Percentiles rank a stretch among this genome's conserved stretches.
These are phyloP conservation scores for Gnomoniopsis smithogilvyi DNA, from an alignment of 2,329 filamentous ascomycete genomes.

Conservation along the genomic window DNA sequence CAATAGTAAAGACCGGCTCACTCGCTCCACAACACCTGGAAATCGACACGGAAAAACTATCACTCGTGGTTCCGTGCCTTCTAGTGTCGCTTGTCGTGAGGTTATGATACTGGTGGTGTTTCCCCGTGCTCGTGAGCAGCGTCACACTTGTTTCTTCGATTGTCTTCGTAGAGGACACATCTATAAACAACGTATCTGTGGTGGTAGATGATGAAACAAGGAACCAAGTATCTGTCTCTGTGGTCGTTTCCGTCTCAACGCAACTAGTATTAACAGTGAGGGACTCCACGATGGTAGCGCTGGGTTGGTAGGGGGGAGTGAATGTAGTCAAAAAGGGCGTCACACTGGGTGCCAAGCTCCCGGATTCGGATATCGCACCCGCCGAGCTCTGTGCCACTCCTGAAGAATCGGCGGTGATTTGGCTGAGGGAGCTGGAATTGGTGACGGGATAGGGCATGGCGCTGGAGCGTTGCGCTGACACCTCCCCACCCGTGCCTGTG, in stretches of 20 bases:
- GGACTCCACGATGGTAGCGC: background rate
- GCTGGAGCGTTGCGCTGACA: background rate
- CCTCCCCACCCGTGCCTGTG: background rate
- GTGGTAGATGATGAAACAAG: background rate
- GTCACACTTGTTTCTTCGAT: background rate
- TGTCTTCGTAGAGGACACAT: background rate
- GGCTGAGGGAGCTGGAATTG: background rate
- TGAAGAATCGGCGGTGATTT: background rate
- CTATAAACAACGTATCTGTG: background rate
- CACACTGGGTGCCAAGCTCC: background rate
- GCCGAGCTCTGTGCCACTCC: background rate
- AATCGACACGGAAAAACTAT: background rate
- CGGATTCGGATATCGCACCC: background rate
- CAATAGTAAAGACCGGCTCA: background rate
- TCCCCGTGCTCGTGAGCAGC: background rate
- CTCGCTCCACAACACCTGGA: background rate
- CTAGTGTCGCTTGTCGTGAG: background rate
- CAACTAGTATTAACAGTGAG: background rate
- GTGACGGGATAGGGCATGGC: background rate
- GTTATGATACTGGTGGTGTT: background rate
- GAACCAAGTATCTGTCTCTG: background rate
- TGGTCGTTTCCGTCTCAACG: background rate
- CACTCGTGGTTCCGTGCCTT: background rate
- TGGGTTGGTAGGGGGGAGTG: background rate
- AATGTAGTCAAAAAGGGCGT: background rate